Evolutionary conservation across 768 basidiomycete genomes (phyloP).

Genomic region (Tubosaeta sp.): DNA sequence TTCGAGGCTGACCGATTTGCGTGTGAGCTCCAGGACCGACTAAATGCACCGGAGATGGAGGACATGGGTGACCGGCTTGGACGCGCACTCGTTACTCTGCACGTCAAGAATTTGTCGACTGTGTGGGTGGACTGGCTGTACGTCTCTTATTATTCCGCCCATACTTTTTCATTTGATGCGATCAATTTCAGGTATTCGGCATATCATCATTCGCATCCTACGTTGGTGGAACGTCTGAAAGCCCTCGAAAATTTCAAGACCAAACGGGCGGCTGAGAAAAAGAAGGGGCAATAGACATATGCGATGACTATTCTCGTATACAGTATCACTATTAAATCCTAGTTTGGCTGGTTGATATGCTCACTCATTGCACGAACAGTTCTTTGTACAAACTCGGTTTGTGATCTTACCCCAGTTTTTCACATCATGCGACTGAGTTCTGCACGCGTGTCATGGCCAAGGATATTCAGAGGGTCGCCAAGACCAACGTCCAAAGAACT

Average conservation of each 20-base stretch:
- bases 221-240: constrained; percentile 82
- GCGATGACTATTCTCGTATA: neutral
- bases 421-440: too few species aligned
- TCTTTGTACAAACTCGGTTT: too few species aligned
- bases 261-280: constrained; percentile 28
- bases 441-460: too few species aligned
- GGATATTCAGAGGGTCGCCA: too few species aligned
- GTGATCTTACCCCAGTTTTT: too few species aligned
- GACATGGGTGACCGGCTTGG: constrained; percentile 87
- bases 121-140: constrained; percentile 94
- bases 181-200: constrained; percentile 70
- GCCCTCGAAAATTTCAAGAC: constrained; percentile 69
- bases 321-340: neutral
- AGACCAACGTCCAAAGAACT: too few species aligned
- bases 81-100: constrained; percentile 76
- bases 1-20: constrained; percentile 92
- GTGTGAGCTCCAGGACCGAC: constrained; percentile 57
- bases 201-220: constrained; percentile 95
- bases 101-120: constrained; percentile 89
- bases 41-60: constrained; percentile 50
- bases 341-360: neutral
- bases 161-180: neutral
- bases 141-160: neutral
- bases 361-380: too few species aligned
- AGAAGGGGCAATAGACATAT: constrained; percentile 24